Percentiles rank a stretch among this genome's conserved stretches.
Evolutionary conservation across 495 filamentous ascomycete genomes (phyloP).

Genomic region (Xylaria sp.): DNA sequence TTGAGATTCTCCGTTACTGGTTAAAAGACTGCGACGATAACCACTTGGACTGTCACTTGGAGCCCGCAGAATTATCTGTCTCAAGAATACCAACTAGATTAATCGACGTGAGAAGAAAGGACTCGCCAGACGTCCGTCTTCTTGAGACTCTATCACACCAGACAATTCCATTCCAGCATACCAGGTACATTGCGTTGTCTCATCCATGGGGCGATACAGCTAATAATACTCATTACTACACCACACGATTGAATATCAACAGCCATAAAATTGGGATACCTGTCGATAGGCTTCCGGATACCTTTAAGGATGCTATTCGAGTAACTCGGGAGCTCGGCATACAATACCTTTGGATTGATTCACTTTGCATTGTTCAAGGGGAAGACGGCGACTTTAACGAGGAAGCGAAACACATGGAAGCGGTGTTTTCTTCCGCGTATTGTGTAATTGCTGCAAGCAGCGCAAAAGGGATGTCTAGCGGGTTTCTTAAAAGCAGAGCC

Average conservation of each 20-base stretch:
- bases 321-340: not conserved
- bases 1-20: constrained; percentile 33
- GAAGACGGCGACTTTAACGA: constrained; percentile 31
- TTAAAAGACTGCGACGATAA: constrained; percentile 35
- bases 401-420: constrained; percentile 36
- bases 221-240: not conserved
- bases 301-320: not conserved
- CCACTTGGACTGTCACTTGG: constrained; percentile 24
- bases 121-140: constrained; percentile 15
- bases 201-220: constrained; percentile 32
- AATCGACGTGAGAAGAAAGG: constrained; percentile 36
- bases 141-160: constrained; percentile 18
- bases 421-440: constrained; percentile 33
- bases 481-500: constrained; percentile 29
- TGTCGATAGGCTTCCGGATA: constrained; percentile 29
- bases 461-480: constrained; percentile 17
- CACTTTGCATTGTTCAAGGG: constrained; percentile 11
- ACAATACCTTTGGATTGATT: not conserved
- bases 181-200: constrained; percentile 33
- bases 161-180: not conserved
- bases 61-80: not conserved
- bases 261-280: constrained; percentile 18
- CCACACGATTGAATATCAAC: not conserved
- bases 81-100: constrained; percentile 33
- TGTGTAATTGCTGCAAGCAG: constrained; percentile 35